These are phyloP conservation scores for Nannochloropsis granulata DNA, from an alignment of 108 stramenopile genomes.

Conservation along the genomic window DNA sequence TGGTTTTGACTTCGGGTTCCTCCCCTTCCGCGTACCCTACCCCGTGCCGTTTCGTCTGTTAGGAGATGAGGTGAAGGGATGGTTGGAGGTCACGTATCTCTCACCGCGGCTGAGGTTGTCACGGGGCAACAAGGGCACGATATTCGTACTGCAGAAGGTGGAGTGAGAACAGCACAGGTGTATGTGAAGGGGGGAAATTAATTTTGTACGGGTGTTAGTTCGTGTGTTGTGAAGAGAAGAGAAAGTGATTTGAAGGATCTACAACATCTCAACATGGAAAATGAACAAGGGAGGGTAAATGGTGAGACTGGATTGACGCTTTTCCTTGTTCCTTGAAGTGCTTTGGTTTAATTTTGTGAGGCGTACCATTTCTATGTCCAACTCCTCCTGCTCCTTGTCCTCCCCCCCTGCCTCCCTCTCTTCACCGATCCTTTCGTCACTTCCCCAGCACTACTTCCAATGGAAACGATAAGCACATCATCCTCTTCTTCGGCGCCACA, in stretches of 20 bases:
- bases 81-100: constrained; percentile 32
- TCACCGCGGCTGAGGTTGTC: constrained; percentile 21
- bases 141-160: constrained; percentile 17
- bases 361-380: no score
- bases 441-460: background rate
- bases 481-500: constrained; percentile 42
- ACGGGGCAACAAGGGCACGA: constrained; percentile 35
- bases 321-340: no score
- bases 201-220: no score
- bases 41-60: constrained; percentile 32
- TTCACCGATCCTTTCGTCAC: background rate
- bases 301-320: no score
- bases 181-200: no score
- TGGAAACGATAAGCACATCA: constrained; percentile 38
- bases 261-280: no score
- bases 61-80: constrained; percentile 37
- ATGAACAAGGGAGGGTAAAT: no score
- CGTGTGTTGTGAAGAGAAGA: no score
- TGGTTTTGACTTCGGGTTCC: constrained; percentile 19
- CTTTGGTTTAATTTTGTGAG: no score
- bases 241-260: no score
- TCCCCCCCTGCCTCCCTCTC: background rate
- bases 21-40: constrained; percentile 33
- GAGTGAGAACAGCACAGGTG: background rate
- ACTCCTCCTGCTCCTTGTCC: background rate